Base-by-base conservation (phyloP, 1,284 basidiomycete genomes). In the Ceratobasidium sp. region DNA sequence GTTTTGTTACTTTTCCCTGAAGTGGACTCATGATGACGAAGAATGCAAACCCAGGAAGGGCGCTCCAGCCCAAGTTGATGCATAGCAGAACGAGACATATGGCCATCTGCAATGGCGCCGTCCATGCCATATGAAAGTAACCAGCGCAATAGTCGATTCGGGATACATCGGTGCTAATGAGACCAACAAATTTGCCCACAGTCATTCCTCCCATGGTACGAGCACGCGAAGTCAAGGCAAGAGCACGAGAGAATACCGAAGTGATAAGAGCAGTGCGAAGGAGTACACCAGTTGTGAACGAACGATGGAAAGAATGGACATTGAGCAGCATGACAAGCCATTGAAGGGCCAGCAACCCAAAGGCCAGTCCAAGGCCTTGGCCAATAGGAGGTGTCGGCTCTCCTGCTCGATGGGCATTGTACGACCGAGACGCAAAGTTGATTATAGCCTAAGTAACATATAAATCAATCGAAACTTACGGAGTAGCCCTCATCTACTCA, bases 91-190 rank as follows among this genome's bases (percentile, higher is more conserved):
- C 82, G 43, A 92, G 84, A 79, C 90, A 94, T 71, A 92, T 89
- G 46, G 82, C 78, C 81, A 92, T 85, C 78, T 92, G 89, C 55
- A 92, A 86, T 0, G 91, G 92, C 0, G 91, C 87, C 1, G 91
- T 85, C 88, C 93, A 93, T 21, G 87, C 82, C 84, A 93, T 88
- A 75, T 92, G 90, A 78, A 94, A 92, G 83, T 91, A 96, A 2
- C 91, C 92, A 59, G 88, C 34, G 23, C 67, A 92, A 78, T 96
- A 98, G 79, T 97, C 95, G 79, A 98, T 93, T 43, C 96, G 87
- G 18, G 90, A 92, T 36, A 94, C 89, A 80, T 98, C 96, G 0
- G 95, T 96, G 2, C 92, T 95, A 76, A 98, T 96, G 81, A 96
- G 93, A 78, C 94, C 96, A 74, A 96, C 90, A 43, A 96, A 86